Conservation (phyloP, 2,329 filamentous ascomycete genomes). For the Teratosphaeria viscida region DNA sequence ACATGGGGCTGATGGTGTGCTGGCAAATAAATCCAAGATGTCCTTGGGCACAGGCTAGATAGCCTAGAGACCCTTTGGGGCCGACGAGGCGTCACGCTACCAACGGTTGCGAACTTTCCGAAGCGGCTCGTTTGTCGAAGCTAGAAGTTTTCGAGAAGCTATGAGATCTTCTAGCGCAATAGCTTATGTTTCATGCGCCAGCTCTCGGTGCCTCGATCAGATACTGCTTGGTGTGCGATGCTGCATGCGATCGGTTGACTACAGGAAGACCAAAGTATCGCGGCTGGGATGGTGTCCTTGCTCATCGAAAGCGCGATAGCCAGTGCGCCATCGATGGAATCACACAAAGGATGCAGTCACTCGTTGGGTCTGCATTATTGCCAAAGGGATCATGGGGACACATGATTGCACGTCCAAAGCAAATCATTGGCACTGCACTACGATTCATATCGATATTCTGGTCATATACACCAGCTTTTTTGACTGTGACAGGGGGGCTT, state of each 20-base stretch:
- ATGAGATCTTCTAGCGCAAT: background rate
- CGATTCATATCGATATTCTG: no score
- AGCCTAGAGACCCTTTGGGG: background rate
- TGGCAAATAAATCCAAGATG: background rate
- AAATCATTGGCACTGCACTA: no score
- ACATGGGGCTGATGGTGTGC: background rate
- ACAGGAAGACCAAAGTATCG: background rate
- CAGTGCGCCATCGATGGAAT: background rate
- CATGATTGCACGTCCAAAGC: background rate
- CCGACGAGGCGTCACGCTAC: background rate
- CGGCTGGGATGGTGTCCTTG: background rate
- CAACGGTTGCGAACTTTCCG: background rate
- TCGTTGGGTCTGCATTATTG: background rate
- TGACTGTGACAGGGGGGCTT: no score
- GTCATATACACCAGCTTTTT: no score
- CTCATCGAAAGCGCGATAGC: background rate
- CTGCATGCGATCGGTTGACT: background rate
- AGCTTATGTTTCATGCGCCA: background rate
- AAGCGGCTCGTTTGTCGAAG: background rate
- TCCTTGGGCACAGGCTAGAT: background rate
- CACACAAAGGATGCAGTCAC: background rate
- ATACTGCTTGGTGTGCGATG: background rate
- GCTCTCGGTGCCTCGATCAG: background rate
- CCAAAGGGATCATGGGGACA: background rate
- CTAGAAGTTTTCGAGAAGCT: background rate